Conservation (phyloP, 345 rosid species). For the Atalantia buxifolia region DNA sequence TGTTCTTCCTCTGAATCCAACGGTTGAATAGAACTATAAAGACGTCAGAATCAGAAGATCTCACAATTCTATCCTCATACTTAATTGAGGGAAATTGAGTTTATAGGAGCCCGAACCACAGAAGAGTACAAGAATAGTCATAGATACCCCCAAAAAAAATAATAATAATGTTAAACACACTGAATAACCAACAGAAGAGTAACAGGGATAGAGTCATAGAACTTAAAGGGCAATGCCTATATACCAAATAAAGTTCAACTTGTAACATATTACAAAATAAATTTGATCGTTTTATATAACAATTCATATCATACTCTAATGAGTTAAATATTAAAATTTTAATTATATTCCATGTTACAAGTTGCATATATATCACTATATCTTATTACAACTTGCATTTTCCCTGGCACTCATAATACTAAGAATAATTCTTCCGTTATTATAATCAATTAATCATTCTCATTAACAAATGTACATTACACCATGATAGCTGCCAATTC, state of each 20-base stretch:
- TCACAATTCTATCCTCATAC: too few species aligned
- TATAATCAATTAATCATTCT: too few species aligned
- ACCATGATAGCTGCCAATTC: too few species aligned
- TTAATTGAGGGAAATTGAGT: too few species aligned
- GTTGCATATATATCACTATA: background rate
- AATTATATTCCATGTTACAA: background rate
- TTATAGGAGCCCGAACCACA: rapidly evolving
- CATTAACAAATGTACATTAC: too few species aligned
- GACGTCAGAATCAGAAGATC: too few species aligned
- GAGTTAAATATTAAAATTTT: background rate
- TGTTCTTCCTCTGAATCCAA: too few species aligned
- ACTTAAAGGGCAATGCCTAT: background rate
- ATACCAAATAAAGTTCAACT: background rate
- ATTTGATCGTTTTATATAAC: background rate
- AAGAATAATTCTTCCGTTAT: background rate
- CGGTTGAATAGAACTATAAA: too few species aligned
- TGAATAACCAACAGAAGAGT: too few species aligned
- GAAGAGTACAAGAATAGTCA: rapidly evolving
- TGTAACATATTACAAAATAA: background rate
- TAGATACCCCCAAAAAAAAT: too few species aligned
- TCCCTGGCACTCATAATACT: background rate
- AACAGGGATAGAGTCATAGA: rapidly evolving
- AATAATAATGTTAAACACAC: too few species aligned
- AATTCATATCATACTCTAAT: background rate
- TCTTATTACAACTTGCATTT: background rate